These are phyloP conservation scores for Mucor piriformis DNA, from an alignment of 371 early-diverging fungal species.

Conservation along the genomic window DNA sequence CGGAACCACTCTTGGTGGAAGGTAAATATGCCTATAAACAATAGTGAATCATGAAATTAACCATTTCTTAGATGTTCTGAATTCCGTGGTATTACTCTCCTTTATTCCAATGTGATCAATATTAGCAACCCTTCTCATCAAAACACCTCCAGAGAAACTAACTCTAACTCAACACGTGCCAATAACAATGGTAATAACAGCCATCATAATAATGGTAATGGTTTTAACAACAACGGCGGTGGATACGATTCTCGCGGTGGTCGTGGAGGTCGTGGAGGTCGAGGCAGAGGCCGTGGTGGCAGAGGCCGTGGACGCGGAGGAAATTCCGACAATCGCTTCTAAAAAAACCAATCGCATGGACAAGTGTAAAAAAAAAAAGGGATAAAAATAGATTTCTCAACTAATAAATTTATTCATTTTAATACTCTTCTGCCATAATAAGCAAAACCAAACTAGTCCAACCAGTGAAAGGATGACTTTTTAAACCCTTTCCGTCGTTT, in stretches of 20 bases:
- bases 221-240: not conserved
- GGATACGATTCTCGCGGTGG: conserved; percentile 14
- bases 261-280: conserved; percentile 7
- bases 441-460: conserved; percentile 88
- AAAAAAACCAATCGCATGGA: not conserved
- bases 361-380: not conserved
- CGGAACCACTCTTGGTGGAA: conserved; percentile 76
- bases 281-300: conserved; percentile 10
- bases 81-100: conserved; percentile 70
- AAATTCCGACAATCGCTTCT: not conserved
- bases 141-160: conserved; percentile 7
- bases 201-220: not conserved
- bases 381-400: too few relatives aligned
- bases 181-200: not conserved
- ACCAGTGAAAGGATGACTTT: conserved; percentile 95
- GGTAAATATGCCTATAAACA: conserved; percentile 33
- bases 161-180: not conserved
- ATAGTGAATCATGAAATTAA: not conserved
- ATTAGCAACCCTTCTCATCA: conserved; percentile 36
- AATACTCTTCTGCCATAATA: conserved; percentile 75
- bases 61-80: conserved; percentile 59
- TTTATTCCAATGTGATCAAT: conserved; percentile 62
- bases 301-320: conserved; percentile 7
- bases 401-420: conserved; percentile 20
- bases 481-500: conserved; percentile 74